A percentile compares a stretch with the other conserved stretches of the same genome.
Conservation (phyloP, 495 filamentous ascomycete species). For the Lepraria neglecta region DNA sequence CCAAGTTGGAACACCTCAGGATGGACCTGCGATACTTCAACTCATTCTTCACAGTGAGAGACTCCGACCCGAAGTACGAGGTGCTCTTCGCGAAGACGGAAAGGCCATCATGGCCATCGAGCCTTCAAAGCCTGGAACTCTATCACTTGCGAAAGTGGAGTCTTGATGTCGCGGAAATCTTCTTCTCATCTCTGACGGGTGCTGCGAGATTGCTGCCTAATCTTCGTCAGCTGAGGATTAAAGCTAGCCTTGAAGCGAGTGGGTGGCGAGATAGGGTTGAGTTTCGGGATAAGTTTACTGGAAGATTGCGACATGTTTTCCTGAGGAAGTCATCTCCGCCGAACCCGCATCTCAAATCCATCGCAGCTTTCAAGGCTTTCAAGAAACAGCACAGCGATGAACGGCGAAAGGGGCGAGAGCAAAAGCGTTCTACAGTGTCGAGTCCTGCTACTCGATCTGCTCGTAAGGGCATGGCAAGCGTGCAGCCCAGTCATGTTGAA, state of each 20-base stretch:
- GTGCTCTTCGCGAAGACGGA: conserved; percentile 53
- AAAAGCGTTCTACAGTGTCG: not conserved
- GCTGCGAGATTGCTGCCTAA: conserved; percentile 54
- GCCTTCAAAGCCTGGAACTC: conserved; percentile 62
- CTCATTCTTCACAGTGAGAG: conserved; percentile 47
- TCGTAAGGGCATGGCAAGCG: not conserved
- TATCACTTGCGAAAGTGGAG: conserved; percentile 67
- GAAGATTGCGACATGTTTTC: conserved; percentile 57
- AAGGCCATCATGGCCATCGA: conserved; percentile 67
- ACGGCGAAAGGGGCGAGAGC: not conserved
- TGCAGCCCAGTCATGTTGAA: not conserved
- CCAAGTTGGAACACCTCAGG: conserved; percentile 57
- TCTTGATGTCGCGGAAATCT: conserved; percentile 54
- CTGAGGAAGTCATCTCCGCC: conserved; percentile 51
- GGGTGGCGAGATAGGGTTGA: conserved; percentile 71
- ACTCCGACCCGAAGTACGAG: conserved; percentile 65
- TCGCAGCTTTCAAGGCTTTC: conserved; percentile 35
- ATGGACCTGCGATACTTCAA: conserved; percentile 68
- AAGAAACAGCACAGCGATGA: conserved; percentile 1
- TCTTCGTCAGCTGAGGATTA: conserved; percentile 61
- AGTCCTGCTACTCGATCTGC: not conserved
- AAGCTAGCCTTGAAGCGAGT: conserved; percentile 55
- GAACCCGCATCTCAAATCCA: conserved; percentile 31
- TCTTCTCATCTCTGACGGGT: conserved; percentile 70
- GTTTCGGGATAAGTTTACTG: conserved; percentile 67